Base-by-base conservation (phyloP, 805 yeast species). In the Naumovozyma baii region DNA sequence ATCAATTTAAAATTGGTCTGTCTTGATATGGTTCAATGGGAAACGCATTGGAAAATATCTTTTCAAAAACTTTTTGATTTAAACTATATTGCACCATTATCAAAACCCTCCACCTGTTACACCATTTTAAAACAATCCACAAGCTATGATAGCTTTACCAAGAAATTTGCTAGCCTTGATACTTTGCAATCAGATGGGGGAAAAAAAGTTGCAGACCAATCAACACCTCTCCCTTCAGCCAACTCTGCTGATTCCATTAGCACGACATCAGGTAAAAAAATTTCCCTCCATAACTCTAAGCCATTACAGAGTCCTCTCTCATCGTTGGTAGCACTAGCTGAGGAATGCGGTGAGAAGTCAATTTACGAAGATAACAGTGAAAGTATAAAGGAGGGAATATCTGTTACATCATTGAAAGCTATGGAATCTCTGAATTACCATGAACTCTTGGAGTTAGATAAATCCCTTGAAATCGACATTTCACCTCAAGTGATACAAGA, bases 11-110 rank as follows among this genome's bases (percentile, higher is more conserved):
- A 41, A 15, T 29, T 59, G 10, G 44, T 41, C 7, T 52, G 58
- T 10, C 37, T 49, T 8, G 55, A 52, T 40, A 33, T 50, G 8
- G 19, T 51, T 3, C 48, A 48, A 33, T 59, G 63, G 63, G 47
- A 52, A 20, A 37, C 41, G 2, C 40, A 48, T 31, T 58, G 63
- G 62, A 50, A 45, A 35, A 28, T 40, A 5, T 43, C 34, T 18
- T 41, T 57, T 19, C 39, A 46, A 16, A 38, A 39, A 14, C 34
- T 48, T 14, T 54, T 48, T 18, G 50, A 45, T 31, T 34, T 30
- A 19, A 22, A 22, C 26, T 22, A 22, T 22, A 22, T 22, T 7
- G 9, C 26, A 10, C 26, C 26, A 7, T 22, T 22, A 10, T 7
- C 26, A n/a, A n/a, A n/a, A n/a, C 26, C 10, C 26, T 10, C 26